These are phyloP conservation scores for Trypanosoma cruzi DNA, from an alignment of 208 protist genomes.

Conservation along the genomic window DNA sequence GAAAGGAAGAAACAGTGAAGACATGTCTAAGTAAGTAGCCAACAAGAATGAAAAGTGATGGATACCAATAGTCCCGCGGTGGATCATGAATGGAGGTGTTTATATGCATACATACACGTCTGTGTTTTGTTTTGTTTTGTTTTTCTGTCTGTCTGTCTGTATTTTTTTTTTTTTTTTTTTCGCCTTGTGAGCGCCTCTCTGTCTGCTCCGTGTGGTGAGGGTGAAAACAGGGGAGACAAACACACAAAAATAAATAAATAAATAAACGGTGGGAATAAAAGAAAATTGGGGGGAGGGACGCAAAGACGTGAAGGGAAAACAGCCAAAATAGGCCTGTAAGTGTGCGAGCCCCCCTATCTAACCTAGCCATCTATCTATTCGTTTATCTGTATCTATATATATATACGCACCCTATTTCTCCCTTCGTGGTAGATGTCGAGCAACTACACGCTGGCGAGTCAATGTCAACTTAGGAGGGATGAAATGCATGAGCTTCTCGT, in stretches of 20 bases:
- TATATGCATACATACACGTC: slow-evolving; percentile 22
- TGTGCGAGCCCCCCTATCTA: neutral
- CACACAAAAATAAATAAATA: no score
- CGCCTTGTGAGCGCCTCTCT: neutral
- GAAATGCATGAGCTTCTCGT: slow-evolving; percentile 65
- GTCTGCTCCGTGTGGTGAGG: neutral
- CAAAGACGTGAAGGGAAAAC: neutral
- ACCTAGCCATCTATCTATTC: no score
- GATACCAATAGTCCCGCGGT: neutral
- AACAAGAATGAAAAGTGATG: neutral
- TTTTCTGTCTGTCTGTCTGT: neutral
- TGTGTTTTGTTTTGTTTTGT: neutral
- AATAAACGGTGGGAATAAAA: neutral
- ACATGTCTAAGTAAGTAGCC: neutral
- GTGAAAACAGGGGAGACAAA: neutral
- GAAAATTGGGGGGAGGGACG: neutral
- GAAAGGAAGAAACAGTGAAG: slow-evolving; percentile 5
- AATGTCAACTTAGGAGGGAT: slow-evolving; percentile 57
- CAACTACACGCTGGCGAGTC: slow-evolving; percentile 43
- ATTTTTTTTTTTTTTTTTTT: slow-evolving; percentile 25
- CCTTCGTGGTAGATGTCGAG: slow-evolving; percentile 39
- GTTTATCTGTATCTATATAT: neutral
- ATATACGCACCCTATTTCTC: neutral
- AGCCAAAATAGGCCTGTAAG: neutral
- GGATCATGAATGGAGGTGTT: neutral